These are phyloP conservation scores for Pseudoturritis turrita DNA, from an alignment of 345 rosid species.

Conservation along the genomic window DNA sequence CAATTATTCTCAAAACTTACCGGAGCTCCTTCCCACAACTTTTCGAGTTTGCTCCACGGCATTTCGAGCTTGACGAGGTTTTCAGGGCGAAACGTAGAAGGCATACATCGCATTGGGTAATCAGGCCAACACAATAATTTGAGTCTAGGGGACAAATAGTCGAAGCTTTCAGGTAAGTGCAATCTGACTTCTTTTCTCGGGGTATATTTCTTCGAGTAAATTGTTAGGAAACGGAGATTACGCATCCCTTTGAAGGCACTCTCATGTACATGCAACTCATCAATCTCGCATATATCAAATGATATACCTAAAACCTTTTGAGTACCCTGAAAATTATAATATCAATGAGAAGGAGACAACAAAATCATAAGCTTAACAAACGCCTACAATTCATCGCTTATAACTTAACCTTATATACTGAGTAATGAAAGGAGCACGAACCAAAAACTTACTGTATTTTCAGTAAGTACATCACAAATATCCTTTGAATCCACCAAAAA, in stretches of 20 bases:
- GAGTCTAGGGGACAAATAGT: neutral
- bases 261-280: neutral
- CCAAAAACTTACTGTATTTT: neutral
- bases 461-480: neutral
- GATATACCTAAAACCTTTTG: slow-evolving; percentile 3
- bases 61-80: neutral
- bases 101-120: slow-evolving; percentile 5
- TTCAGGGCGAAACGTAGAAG: neutral
- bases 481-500: slow-evolving; percentile 11
- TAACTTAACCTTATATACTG: neutral
- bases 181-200: too few species aligned
- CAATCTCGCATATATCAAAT: neutral
- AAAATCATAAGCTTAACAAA: neutral
- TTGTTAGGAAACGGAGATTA: slow-evolving; percentile 6
- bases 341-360: neutral
- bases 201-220: neutral
- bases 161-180: neutral
- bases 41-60: neutral
- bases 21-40: neutral
- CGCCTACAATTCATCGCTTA: too few species aligned
- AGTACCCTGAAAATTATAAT: slow-evolving; percentile 7
- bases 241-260: neutral
- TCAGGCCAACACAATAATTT: neutral
- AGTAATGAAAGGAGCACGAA: neutral
- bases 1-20: neutral